Base-by-base conservation (phyloP, 495 filamentous ascomycete genomes). In the Daldinia vernicosa region DNA sequence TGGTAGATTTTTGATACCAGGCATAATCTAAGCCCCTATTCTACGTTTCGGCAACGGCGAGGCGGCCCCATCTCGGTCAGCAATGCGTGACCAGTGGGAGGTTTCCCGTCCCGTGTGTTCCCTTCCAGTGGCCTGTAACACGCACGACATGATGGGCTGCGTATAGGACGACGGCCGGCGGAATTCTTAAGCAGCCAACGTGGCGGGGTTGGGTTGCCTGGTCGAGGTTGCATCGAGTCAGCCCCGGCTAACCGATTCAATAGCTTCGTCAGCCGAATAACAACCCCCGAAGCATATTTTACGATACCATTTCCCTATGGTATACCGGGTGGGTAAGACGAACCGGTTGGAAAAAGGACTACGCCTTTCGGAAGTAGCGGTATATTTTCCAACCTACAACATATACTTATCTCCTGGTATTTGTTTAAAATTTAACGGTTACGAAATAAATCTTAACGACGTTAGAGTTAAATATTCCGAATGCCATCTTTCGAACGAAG, bases 211-310 rank as follows among this genome's bases (percentile, higher is more conserved):
- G 60, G 50, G 66, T 66, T 69, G 56, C 66, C 61, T 73, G 64
- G 54, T 59, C 52, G 43, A 69, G 70, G 70, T 73, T 73, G 57
- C 66, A 73, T 66, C 26, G 65, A 73, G 70, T 73, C 66, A 73
- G 70, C 70, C 66, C 70, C 70, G 70, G 61, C 61, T 73, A 73
- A 58, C 70, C 70, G 70, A 73, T 57, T 69, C 70, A 47, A 69
- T 73, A 52, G 37, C 61, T 45, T 73, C 66, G 61, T 69, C 70
- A 73, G 62, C 70, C 70, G 70, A 73, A 28, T 32, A 58, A 51
- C 26, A 57, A 66, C 24, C 57, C 64, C 61, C 60, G 65, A 58
- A 59, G 56, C 37, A 61, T 69, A 61, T 22, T 37, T 50, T 53
- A 64, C 58, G 37, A 50, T 67, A 15, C 26, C 35, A 58, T 51